These are phyloP conservation scores for Euphorbia lathyris DNA, from an alignment of 345 rosid genomes.

Conservation along the genomic window DNA sequence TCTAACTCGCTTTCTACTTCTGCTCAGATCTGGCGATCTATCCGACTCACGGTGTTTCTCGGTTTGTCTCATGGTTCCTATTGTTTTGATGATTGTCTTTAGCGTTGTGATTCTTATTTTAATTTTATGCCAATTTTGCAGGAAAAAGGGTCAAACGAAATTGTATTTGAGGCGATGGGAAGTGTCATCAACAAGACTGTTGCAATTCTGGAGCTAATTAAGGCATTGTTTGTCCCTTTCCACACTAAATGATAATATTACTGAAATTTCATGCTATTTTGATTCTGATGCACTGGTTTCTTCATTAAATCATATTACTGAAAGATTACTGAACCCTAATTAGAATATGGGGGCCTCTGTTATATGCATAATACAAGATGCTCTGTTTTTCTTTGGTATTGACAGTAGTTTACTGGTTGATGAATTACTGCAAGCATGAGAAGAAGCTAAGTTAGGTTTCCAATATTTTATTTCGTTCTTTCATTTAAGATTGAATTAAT, in stretches of 20 bases:
- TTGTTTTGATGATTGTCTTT: not conserved
- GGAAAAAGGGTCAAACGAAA: slow-evolving; percentile 77
- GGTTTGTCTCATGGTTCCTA: not conserved
- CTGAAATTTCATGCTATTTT: not conserved
- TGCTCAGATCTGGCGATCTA: too few species aligned
- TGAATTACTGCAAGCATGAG: not conserved
- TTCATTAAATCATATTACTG: too few species aligned
- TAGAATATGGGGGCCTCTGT: too few species aligned
- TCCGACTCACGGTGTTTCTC: too few species aligned
- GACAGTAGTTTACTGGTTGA: not conserved
- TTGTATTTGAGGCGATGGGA: slow-evolving; percentile 97
- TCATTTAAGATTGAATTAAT: not conserved
- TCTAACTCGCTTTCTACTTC: too few species aligned
- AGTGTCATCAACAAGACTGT: slow-evolving; percentile 96
- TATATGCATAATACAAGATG: too few species aligned
- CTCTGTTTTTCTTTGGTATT: not conserved
- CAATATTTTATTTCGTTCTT: not conserved
- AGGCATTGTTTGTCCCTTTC: slow-evolving; percentile 52
- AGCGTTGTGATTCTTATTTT: not conserved
- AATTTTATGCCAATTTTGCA: slow-evolving; percentile 18
- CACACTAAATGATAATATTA: too few species aligned
- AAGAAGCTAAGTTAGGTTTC: not conserved
- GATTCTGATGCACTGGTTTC: not conserved
- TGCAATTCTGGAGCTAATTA: slow-evolving; percentile 81
- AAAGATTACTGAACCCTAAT: too few species aligned